A percentile compares a stretch with the other conserved stretches of the same genome.
These are phyloP conservation scores for Ganoderma leucocontextum DNA, from an alignment of 1,284 basidiomycete species.

Conservation along the genomic window DNA sequence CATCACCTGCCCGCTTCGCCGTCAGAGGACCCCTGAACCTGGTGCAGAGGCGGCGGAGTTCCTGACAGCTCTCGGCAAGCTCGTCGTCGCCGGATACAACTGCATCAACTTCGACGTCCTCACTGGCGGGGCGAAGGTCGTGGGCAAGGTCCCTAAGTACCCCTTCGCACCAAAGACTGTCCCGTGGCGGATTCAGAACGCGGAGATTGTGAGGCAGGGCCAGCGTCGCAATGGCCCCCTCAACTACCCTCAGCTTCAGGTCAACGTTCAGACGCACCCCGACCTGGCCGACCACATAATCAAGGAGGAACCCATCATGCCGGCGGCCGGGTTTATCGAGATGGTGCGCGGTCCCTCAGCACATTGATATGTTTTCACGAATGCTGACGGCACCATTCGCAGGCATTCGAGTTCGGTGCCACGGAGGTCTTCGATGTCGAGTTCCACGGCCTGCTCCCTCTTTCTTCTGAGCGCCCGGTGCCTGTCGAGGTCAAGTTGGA, in stretches of 20 bases:
- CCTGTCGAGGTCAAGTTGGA: constrained; percentile 40
- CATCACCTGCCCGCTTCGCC: constrained; percentile 43
- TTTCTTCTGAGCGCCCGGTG: constrained; percentile 42
- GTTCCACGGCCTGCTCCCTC: constrained; percentile 36
- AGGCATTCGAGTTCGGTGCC: constrained; percentile 39
- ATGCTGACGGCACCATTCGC: neutral
- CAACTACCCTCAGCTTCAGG: constrained; percentile 41
- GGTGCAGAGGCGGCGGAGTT: constrained; percentile 16
- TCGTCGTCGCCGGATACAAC: constrained; percentile 22
- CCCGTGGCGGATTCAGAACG: constrained; percentile 19
- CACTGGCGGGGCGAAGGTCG: constrained; percentile 14
- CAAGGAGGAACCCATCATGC: constrained; percentile 49
- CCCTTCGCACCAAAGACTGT: constrained; percentile 27
- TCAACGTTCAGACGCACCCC: constrained; percentile 46
- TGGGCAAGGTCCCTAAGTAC: constrained; percentile 13
- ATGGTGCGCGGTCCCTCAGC: constrained; percentile 42
- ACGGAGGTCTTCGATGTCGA: constrained; percentile 35
- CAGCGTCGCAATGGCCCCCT: constrained; percentile 42
- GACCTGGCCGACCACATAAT: constrained; percentile 49
- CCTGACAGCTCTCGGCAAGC: constrained; percentile 23
- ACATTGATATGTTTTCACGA: too few species aligned
- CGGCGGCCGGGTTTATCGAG: constrained; percentile 52
- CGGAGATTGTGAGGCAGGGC: constrained; percentile 24
- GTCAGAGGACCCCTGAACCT: constrained; percentile 30
- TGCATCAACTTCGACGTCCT: constrained; percentile 27